Base-by-base conservation (phyloP, 169 alveolate species). In the Eimeria acervulina region DNA sequence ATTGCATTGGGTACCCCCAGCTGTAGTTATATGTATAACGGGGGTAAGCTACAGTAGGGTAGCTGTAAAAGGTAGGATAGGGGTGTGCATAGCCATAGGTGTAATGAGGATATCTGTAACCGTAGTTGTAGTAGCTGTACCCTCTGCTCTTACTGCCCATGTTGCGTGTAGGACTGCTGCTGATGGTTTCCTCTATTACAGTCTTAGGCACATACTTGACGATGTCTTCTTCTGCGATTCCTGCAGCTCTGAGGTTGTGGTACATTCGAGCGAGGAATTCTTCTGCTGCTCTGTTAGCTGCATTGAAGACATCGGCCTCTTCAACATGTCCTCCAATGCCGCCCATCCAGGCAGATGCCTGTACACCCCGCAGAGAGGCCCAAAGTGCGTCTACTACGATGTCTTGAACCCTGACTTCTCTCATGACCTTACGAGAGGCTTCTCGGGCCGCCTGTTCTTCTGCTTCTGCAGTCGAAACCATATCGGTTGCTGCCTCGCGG, bases 181-280 rank as follows among this genome's bases (percentile, higher is more conserved):
- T 51, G 31, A 33, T 13, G 36, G 17, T 40, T 38, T 28, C 59
- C 10, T 81, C 90, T 12, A n/a, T 26, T 19, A 28, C 63, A n/a
- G 44, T 28, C 72, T 44, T 40, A 31, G 90, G 90, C 19, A 81
- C 72, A 17, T 33, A 81, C 44, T 81, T 81, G 8, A 81, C 90
- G 15, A 81, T 81, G 26, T 81, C 90, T 63, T 81, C 90, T 47
- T 81, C 90, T 10, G 90, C 66, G 0, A 81, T 44, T 2, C 90
- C 90, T 1, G 90, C 90, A 10, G 90, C 90, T 17, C 70, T 59
- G 38, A 81, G 72, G 72, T 81, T 81, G 40, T 81, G 90, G 70
- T 81, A 81, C 90, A 81, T 81, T 5, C 90, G 90, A 36, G n/a
- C 40, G 12, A 81, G 72, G 70, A 81, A 81, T 47, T 81, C 90